These are phyloP conservation scores for Agapanthus africanus DNA, from an alignment of 106 monocot genomes.

Conservation along the genomic window DNA sequence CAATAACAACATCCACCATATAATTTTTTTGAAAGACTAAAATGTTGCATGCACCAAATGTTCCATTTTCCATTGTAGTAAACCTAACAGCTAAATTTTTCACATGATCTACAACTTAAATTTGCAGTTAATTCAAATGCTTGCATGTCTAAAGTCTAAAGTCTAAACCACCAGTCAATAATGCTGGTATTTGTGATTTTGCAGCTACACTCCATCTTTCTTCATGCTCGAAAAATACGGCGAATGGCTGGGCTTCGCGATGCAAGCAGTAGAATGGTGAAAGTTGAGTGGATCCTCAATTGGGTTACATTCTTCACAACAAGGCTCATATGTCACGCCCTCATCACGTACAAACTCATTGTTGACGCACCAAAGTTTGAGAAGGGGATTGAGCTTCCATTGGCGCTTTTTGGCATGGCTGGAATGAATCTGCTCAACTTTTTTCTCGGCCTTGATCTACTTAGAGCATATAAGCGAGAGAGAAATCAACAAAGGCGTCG, in stretches of 20 bases:
- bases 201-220: too few species aligned
- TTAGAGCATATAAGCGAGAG: constrained; percentile 59
- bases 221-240: constrained; percentile 71
- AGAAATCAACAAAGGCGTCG: constrained; percentile 29
- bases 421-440: constrained; percentile 90
- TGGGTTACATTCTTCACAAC: constrained; percentile 61
- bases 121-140: not conserved
- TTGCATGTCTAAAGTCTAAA: not conserved
- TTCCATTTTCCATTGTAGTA: too few species aligned
- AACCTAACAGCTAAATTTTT: too few species aligned
- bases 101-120: not conserved
- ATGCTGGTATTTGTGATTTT: not conserved
- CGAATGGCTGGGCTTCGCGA: constrained; percentile 69
- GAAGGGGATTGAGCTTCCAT: constrained; percentile 72
- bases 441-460: constrained; percentile 76
- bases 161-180: not conserved
- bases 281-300: constrained; percentile 67
- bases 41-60: not conserved
- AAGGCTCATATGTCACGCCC: constrained; percentile 54
- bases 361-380: constrained; percentile 66
- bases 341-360: constrained; percentile 85
- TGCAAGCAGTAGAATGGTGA: constrained; percentile 32
- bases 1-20: not conserved
- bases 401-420: constrained; percentile 81
- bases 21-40: not conserved